phyloP scores from a whole-genome alignment of 805 yeast genomes.

The Lachancea kluyveri region DNA sequence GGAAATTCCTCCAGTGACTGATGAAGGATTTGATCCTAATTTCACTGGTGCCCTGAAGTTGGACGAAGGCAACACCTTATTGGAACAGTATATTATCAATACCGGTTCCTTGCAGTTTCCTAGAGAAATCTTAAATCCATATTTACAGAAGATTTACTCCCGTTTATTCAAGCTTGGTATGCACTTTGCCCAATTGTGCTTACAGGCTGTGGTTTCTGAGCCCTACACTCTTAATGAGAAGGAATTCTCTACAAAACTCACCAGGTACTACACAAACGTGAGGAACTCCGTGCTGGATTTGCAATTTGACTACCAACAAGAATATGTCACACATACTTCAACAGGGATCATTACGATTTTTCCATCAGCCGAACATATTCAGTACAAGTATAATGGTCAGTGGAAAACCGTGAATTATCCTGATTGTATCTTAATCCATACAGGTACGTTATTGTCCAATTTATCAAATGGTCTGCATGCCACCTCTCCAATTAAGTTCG shows the following conservation, averaged over 20 bases:
- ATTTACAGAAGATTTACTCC: conserved; percentile 13
- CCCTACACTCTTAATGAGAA: conserved; percentile 4
- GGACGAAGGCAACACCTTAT: conserved; percentile 9
- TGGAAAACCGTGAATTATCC: conserved; percentile 24
- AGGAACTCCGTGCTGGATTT: conserved; percentile 10
- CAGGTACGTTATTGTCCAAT: conserved; percentile 18
- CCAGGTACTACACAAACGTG: conserved; percentile 14
- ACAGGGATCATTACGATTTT: conserved; percentile 25
- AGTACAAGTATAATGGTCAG: conserved; percentile 21
- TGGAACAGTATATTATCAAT: conserved; percentile 26
- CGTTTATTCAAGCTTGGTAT: conserved; percentile 19
- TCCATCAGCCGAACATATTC: conserved; percentile 22
- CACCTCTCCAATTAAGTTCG: conserved; percentile 19
- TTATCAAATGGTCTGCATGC: conserved; percentile 20
- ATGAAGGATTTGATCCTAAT: conserved; percentile 23
- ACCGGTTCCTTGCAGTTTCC: conserved; percentile 14
- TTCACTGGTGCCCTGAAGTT: conserved; percentile 22
- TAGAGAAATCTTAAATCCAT: conserved; percentile 11
- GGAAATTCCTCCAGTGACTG: conserved; percentile 8
- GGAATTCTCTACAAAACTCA: conserved; percentile 15
- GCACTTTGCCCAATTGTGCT: conserved; percentile 18
- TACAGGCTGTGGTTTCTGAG: conserved; percentile 13
- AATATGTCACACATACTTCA: conserved; percentile 14
- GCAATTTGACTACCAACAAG: conserved; percentile 11
- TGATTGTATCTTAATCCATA: conserved; percentile 26